These are phyloP conservation scores for Lumnitzera littorea DNA, from an alignment of 345 rosid species.

Conservation along the genomic window DNA sequence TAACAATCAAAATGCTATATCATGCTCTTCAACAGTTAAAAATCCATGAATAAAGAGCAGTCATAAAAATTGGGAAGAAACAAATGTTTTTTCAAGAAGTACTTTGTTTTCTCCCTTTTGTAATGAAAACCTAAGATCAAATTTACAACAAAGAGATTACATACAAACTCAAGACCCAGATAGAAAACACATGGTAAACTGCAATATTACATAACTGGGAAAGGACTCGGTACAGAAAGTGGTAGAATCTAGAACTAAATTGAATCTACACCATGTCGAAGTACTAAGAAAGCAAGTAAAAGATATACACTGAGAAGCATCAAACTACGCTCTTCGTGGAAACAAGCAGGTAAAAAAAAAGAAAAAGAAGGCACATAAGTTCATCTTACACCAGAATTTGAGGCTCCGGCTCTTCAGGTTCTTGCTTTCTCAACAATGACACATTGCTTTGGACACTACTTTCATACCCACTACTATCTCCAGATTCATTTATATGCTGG, in stretches of 20 bases:
- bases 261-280: slow-evolving; percentile 8
- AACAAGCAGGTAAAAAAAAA: neutral
- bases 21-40: too few relatives aligned
- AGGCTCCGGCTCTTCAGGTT: slow-evolving; percentile 33
- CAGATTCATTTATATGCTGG: slow-evolving; percentile 49
- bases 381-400: slow-evolving; percentile 12
- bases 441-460: slow-evolving; percentile 38
- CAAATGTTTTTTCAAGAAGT: too few relatives aligned
- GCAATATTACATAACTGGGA: too few relatives aligned
- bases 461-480: slow-evolving; percentile 72
- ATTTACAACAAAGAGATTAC: too few relatives aligned
- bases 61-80: too few relatives aligned
- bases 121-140: too few relatives aligned
- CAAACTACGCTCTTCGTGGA: slow-evolving; percentile 1
- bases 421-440: slow-evolving; percentile 36
- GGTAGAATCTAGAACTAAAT: neutral
- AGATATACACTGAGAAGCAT: slow-evolving; percentile 5
- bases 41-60: too few relatives aligned
- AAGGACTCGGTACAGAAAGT: neutral
- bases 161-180: too few relatives aligned
- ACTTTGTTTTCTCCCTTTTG: too few relatives aligned
- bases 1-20: too few relatives aligned
- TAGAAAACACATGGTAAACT: too few relatives aligned
- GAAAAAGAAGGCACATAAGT: neutral
- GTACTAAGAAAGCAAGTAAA: neutral